phyloP scores from a whole-genome alignment of 2,329 filamentous ascomycete genomes.

The Pyrenophora seminiperda region DNA sequence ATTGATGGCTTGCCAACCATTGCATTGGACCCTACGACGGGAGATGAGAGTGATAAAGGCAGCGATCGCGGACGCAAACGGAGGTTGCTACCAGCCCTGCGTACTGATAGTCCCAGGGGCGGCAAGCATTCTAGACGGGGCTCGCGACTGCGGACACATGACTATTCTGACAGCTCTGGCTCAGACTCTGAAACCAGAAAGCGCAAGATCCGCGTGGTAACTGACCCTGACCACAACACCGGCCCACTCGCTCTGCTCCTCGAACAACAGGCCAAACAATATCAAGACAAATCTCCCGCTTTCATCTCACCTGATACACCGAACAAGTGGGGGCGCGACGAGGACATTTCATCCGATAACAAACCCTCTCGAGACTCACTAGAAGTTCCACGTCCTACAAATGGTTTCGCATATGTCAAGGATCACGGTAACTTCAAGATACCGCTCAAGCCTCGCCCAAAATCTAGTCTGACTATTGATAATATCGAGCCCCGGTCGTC shows the following conservation, averaged over 20 bases:
- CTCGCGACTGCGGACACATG: slow-evolving; percentile 34
- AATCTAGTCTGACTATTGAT: slow-evolving; percentile 26
- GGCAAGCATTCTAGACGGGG: slow-evolving; percentile 40
- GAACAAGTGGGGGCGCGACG: slow-evolving; percentile 46
- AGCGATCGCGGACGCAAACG: slow-evolving; percentile 48
- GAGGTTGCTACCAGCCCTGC: slow-evolving; percentile 38
- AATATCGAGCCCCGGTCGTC: slow-evolving; percentile 47
- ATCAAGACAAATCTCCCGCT: slow-evolving; percentile 44
- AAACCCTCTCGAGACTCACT: slow-evolving; percentile 30
- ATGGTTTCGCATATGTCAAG: slow-evolving; percentile 26
- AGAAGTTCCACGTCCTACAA: slow-evolving; percentile 28
- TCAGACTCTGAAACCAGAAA: slow-evolving; percentile 57
- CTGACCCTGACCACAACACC: slow-evolving; percentile 50
- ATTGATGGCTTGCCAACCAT: slow-evolving; percentile 36
- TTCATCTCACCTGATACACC: slow-evolving; percentile 51
- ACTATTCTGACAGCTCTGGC: slow-evolving; percentile 41
- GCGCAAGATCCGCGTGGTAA: slow-evolving; percentile 58
- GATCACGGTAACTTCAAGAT: slow-evolving; percentile 27
- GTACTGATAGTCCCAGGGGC: slow-evolving; percentile 40
- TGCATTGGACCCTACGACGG: slow-evolving; percentile 34
- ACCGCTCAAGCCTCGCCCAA: slow-evolving; percentile 26
- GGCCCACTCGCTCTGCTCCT: slow-evolving; percentile 55
- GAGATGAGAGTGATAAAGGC: slow-evolving; percentile 45
- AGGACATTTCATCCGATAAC: slow-evolving; percentile 25
- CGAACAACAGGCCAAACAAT: slow-evolving; percentile 49